Percentiles rank a stretch among this genome's conserved stretches.
phyloP scores from a whole-genome alignment of 192 early-diverging fungal species.

The Entophlyctis luteolus region DNA sequence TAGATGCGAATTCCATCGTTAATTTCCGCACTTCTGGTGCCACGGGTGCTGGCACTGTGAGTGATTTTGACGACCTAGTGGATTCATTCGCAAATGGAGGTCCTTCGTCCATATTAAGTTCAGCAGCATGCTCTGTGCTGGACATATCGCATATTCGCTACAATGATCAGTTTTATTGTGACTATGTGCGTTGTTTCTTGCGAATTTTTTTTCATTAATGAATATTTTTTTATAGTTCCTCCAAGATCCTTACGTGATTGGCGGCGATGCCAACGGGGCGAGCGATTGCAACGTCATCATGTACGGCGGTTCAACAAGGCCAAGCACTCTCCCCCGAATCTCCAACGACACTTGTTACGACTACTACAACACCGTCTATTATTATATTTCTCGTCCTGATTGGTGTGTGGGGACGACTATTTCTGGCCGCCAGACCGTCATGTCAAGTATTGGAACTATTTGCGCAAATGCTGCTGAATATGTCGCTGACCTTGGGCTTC shows the following conservation, averaged over 20 bases:
- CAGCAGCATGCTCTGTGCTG: not conserved
- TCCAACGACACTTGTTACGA: not conserved
- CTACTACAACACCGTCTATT: conserved; percentile 1
- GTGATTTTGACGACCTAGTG: not conserved
- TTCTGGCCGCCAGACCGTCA: not conserved
- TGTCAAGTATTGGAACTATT: not conserved
- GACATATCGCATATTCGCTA: conserved; percentile 10
- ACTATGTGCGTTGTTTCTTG: too few relatives aligned
- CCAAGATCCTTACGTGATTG: not conserved
- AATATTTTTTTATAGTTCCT: too few relatives aligned
- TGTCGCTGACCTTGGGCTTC: not conserved
- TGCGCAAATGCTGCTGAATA: not conserved
- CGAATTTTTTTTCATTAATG: too few relatives aligned
- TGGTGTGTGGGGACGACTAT: not conserved
- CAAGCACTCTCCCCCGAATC: not conserved
- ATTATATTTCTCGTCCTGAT: not conserved
- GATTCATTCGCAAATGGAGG: not conserved
- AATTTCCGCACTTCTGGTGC: not conserved
- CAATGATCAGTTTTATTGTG: conserved; percentile 10
- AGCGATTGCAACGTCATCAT: conserved; percentile 4
- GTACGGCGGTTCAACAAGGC: not conserved
- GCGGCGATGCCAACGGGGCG: not conserved
- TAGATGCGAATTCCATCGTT: conserved; percentile 9
- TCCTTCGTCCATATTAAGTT: not conserved
- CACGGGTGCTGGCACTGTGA: not conserved